phyloP scores from a whole-genome alignment of 257 asterid genomes.

The Solanum dulcamara region DNA sequence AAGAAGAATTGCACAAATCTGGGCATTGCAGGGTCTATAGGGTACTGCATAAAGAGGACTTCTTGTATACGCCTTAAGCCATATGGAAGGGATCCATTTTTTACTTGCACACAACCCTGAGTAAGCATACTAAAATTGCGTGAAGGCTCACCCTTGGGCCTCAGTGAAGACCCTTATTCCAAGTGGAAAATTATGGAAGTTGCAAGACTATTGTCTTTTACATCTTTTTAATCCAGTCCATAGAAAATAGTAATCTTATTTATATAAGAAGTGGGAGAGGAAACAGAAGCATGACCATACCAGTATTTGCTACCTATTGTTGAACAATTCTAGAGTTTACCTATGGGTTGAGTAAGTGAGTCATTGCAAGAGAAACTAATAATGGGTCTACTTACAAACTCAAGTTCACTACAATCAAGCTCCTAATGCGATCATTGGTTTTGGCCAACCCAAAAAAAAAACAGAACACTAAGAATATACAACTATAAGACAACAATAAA shows the following conservation, averaged over 20 bases:
- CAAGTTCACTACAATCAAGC: background rate
- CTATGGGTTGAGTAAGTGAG: background rate
- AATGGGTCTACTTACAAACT: background rate
- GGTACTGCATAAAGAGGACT: background rate
- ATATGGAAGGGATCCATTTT: background rate
- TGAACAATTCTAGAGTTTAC: background rate
- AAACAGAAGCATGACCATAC: background rate
- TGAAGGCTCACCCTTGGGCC: background rate
- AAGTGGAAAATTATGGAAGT: background rate
- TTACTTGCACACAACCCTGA: background rate
- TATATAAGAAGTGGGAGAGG: background rate
- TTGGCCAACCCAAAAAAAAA: too few relatives aligned
- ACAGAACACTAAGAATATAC: background rate
- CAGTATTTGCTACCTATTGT: background rate
- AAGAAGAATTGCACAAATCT: background rate
- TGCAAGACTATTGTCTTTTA: background rate
- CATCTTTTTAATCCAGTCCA: background rate
- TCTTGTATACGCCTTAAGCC: background rate
- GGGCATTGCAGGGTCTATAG: background rate
- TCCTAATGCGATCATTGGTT: background rate
- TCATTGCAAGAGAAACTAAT: background rate
- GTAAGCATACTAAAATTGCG: background rate
- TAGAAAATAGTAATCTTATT: background rate
- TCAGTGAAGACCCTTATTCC: background rate
- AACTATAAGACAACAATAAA: background rate